A percentile compares a stretch with the other conserved stretches of the same genome.
These are phyloP conservation scores for Gyromitra esculenta DNA, from an alignment of 2,329 filamentous ascomycete genomes.

Conservation along the genomic window DNA sequence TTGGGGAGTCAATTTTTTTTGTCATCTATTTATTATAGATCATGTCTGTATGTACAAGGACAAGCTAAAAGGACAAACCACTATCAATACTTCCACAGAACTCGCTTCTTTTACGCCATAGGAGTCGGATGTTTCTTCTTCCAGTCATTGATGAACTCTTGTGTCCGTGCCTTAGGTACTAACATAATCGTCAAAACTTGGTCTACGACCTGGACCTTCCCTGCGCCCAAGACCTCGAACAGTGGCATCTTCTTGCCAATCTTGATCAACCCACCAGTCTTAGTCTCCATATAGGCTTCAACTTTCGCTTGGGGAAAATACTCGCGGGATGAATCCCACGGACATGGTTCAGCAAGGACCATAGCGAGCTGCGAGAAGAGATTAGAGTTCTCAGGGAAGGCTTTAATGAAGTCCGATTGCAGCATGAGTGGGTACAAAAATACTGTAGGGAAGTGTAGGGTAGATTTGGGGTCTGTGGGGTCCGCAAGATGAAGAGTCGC, in stretches of 20 bases:
- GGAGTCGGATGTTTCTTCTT: conserved; percentile 69
- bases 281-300: conserved; percentile 90
- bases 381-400: conserved; percentile 79
- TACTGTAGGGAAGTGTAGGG: conserved; percentile 79
- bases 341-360: conserved; percentile 75
- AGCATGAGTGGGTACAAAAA: conserved; percentile 84
- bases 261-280: conserved; percentile 81
- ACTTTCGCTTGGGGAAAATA: conserved; percentile 72
- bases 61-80: conserved; percentile 5
- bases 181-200: conserved; percentile 84
- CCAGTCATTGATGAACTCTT: conserved; percentile 82
- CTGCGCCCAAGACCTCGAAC: conserved; percentile 80
- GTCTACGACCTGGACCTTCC: conserved; percentile 87
- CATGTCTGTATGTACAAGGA: conserved; percentile 43
- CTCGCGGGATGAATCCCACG: conserved; percentile 78
- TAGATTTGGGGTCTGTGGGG: conserved; percentile 75
- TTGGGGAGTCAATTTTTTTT: conserved; percentile 11
- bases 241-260: conserved; percentile 85
- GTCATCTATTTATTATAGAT: conserved; percentile 40
- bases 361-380: conserved; percentile 82
- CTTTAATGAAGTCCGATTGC: conserved; percentile 91
- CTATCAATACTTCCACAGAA: neutral
- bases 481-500: conserved; percentile 76
- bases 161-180: conserved; percentile 75
- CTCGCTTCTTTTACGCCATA: neutral